Percentiles rank a stretch among this genome's conserved stretches.
phyloP scores from a whole-genome alignment of 2,329 filamentous ascomycete genomes.

The Cladorrhinum sp. region DNA sequence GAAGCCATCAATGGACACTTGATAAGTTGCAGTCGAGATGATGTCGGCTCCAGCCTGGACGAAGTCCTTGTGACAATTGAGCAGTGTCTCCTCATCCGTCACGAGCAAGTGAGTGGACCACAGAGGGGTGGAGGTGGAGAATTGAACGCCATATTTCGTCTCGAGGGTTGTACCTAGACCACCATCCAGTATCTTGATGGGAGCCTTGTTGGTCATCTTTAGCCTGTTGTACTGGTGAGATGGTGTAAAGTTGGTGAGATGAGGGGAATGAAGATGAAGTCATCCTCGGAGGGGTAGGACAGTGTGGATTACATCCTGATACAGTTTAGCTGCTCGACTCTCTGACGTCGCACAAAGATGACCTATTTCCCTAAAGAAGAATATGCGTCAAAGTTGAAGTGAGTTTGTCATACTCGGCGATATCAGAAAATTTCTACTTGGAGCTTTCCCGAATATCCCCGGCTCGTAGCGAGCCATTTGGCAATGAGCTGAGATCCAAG shows the following conservation, averaged over 20 bases:
- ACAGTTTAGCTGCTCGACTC: not conserved
- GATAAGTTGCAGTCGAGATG: constrained; percentile 66
- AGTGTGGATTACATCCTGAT: not conserved
- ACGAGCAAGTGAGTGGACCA: constrained; percentile 69
- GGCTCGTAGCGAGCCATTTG: no score
- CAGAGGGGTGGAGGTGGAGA: constrained; percentile 52
- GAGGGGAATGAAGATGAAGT: not conserved
- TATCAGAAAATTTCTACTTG: no score
- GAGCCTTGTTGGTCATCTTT: constrained; percentile 16
- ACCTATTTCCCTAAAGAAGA: no score
- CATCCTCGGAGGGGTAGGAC: not conserved
- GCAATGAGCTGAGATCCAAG: no score
- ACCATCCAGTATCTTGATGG: constrained; percentile 58
- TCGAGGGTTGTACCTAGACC: constrained; percentile 66
- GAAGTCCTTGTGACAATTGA: constrained; percentile 56
- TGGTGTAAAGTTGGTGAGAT: not conserved
- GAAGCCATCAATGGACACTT: constrained; percentile 58
- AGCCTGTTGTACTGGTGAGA: not conserved
- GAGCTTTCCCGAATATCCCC: no score
- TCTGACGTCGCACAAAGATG: not conserved
- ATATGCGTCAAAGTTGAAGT: no score
- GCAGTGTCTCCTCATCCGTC: constrained; percentile 47
- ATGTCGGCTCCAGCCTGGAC: constrained; percentile 57
- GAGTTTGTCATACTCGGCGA: no score
- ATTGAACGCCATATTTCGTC: constrained; percentile 48